Conservation (phyloP, 176 grass and related monocot species). For the Avena atlantica region DNA sequence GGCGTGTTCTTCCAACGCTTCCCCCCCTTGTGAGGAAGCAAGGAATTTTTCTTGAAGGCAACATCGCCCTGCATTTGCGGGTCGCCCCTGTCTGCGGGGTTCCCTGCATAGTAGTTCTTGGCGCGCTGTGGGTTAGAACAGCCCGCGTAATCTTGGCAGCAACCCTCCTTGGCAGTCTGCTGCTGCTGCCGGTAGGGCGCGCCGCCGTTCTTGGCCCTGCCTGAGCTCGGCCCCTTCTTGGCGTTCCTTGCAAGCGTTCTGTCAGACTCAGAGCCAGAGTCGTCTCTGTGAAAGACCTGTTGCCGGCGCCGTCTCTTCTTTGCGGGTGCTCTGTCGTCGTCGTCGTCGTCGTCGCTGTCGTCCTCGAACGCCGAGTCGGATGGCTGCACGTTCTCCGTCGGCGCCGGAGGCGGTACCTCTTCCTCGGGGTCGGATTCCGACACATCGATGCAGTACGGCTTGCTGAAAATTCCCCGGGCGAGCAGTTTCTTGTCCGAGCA, state of each 20-base stretch:
- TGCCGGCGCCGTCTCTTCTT: background rate
- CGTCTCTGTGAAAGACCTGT: background rate
- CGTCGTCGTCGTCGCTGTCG: background rate
- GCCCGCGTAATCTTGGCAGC: background rate
- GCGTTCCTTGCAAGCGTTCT: background rate
- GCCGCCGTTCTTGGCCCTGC: slow-evolving; percentile 18
- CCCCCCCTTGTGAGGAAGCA: slow-evolving; percentile 1
- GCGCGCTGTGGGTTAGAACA: background rate
- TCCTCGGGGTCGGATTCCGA: slow-evolving; percentile 37
- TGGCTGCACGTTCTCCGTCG: too few relatives aligned
- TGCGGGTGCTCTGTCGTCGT: background rate
- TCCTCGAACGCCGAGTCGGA: background rate
- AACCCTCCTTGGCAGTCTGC: background rate
- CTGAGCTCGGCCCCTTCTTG: slow-evolving; percentile 4
- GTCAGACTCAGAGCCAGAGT: background rate
- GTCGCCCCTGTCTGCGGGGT: background rate
- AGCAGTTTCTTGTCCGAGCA: slow-evolving; percentile 45
- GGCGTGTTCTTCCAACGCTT: background rate
- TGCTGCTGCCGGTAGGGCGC: background rate
- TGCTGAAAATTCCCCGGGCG: slow-evolving; percentile 8
- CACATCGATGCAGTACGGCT: slow-evolving; percentile 38
- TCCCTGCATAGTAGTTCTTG: background rate
- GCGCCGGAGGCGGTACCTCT: background rate
- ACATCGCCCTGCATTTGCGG: slow-evolving; percentile 35
- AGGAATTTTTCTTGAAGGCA: slow-evolving; percentile 38